A percentile compares a stretch with the other conserved stretches of the same genome.
Conservation (phyloP, 768 basidiomycete genomes). For the Lactarius indigo region DNA sequence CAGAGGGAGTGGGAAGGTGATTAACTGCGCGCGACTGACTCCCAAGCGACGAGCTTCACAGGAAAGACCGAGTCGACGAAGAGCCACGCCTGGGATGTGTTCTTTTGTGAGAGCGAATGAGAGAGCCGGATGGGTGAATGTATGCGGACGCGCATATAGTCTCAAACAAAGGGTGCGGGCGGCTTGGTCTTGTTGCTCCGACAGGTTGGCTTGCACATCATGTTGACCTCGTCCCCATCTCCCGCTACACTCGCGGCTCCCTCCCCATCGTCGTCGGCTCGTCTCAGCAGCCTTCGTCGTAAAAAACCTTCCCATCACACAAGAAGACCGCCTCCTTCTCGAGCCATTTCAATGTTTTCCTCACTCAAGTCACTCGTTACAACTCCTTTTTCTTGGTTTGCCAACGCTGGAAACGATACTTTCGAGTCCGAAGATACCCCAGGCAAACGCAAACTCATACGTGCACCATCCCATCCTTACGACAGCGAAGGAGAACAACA, state of each 20-base stretch:
- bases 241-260: conserved; percentile 32
- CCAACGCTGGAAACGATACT: conserved; percentile 22
- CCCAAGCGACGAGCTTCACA: conserved; percentile 64
- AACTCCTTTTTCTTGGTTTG: conserved; percentile 34
- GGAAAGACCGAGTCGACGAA: conserved; percentile 81
- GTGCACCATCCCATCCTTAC: conserved; percentile 1
- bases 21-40: conserved; percentile 44
- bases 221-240: conserved; percentile 25
- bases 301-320: conserved; percentile 24
- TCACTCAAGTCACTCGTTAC: conserved; percentile 36
- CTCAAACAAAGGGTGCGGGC: no score
- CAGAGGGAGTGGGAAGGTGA: conserved; percentile 1
- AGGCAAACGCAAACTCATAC: conserved; percentile 34
- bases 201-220: conserved; percentile 40
- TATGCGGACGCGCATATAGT: conserved; percentile 12
- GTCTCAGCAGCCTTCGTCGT: conserved; percentile 17
- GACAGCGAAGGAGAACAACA: conserved; percentile 25
- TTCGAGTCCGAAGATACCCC: conserved; percentile 32
- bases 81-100: conserved; percentile 49
- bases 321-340: conserved; percentile 26
- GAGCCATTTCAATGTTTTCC: conserved; percentile 33
- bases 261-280: conserved; percentile 25
- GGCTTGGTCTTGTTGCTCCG: background rate
- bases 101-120: conserved; percentile 23
- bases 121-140: conserved; percentile 5